These are phyloP conservation scores for Vitis rupestris DNA, from an alignment of 164 flowering plant genomes.

Conservation along the genomic window DNA sequence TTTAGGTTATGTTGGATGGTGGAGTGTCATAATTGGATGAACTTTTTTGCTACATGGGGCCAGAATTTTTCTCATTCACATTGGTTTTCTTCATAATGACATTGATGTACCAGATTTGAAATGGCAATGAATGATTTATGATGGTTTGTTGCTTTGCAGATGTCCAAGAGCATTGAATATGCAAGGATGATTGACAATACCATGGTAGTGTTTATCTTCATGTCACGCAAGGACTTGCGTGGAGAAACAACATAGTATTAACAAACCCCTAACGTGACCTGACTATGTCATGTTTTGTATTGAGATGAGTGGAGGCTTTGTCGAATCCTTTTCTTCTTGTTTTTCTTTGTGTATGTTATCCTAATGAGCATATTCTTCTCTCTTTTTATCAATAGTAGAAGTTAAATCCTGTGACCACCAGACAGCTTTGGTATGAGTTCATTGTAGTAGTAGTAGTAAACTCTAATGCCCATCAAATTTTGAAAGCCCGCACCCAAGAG, in stretches of 20 bases:
- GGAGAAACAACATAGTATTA: neutral
- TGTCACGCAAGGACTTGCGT: neutral
- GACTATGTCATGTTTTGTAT: too few species aligned
- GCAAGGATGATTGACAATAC: neutral
- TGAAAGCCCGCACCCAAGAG: too few species aligned
- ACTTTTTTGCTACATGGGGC: neutral
- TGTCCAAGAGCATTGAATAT: neutral
- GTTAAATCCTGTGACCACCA: too few species aligned
- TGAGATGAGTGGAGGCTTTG: too few species aligned
- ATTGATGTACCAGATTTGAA: neutral
- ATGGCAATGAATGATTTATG: neutral
- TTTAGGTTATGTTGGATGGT: neutral
- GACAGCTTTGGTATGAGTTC: too few species aligned
- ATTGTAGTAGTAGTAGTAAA: too few species aligned
- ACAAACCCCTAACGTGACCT: too few species aligned
- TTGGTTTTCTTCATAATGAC: neutral
- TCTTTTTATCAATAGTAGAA: too few species aligned
- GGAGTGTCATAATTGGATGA: neutral
- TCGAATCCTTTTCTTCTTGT: too few species aligned
- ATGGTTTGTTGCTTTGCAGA: slow-evolving; percentile 4
- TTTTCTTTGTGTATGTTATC: too few species aligned
- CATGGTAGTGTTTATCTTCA: neutral
- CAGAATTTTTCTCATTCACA: neutral
- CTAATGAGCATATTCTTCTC: too few species aligned
- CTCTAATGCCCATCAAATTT: too few species aligned